Conservation (phyloP, 306 rosid species). For the Abrus precatorius region DNA sequence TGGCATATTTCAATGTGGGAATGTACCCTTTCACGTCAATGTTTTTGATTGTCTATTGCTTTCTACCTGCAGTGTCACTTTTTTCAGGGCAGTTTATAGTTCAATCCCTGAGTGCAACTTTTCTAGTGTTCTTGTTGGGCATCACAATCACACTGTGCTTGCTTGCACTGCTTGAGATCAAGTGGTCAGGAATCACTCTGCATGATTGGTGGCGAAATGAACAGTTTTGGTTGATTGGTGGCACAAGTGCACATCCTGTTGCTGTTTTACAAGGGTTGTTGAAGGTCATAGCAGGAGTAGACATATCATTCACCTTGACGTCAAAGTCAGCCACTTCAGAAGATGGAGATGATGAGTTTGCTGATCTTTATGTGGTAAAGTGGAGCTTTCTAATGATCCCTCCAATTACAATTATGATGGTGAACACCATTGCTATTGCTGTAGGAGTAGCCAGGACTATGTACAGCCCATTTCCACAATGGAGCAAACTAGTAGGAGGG, state of each 20-base stretch:
- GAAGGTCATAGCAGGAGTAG: slow-evolving; percentile 90
- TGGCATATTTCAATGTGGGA: slow-evolving; percentile 90
- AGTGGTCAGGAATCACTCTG: slow-evolving; percentile 85
- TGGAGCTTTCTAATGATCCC: slow-evolving; percentile 95
- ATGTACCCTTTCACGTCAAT: slow-evolving; percentile 93
- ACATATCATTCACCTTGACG: slow-evolving; percentile 85
- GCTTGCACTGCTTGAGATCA: slow-evolving; percentile 82
- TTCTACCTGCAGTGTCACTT: slow-evolving; percentile 80
- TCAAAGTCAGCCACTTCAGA: slow-evolving; percentile 80
- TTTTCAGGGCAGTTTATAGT: slow-evolving; percentile 89
- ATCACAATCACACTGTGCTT: slow-evolving; percentile 80
- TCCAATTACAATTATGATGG: slow-evolving; percentile 87
- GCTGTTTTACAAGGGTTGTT: slow-evolving; percentile 85
- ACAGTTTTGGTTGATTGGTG: slow-evolving; percentile 90
- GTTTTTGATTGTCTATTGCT: slow-evolving; percentile 82
- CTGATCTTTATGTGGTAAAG: slow-evolving; percentile 77
- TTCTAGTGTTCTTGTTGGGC: slow-evolving; percentile 70
- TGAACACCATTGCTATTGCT: slow-evolving; percentile 80
- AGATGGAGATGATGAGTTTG: slow-evolving; percentile 83
- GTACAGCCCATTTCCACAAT: slow-evolving; percentile 82
- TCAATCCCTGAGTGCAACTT: slow-evolving; percentile 68
- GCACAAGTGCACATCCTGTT: slow-evolving; percentile 90
- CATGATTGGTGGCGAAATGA: slow-evolving; percentile 96
- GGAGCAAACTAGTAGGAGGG: slow-evolving; percentile 88
- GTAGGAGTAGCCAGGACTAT: slow-evolving; percentile 79